A percentile compares a stretch with the other conserved stretches of the same genome.
Evolutionary conservation across 805 yeast genomes (phyloP).

Genomic region (Lipomyces spencermartinsiae): DNA sequence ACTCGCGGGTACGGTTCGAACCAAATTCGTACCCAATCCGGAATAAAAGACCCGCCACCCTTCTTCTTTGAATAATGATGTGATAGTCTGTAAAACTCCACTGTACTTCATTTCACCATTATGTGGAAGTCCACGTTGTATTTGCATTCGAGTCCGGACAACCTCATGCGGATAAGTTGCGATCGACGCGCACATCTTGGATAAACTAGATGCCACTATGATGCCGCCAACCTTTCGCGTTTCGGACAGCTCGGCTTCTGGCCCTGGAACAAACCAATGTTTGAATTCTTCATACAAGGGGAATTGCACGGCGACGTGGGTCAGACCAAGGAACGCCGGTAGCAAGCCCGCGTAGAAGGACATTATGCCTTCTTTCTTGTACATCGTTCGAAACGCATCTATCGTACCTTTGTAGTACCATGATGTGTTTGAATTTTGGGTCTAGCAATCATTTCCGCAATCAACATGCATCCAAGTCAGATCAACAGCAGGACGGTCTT

Average conservation of each 20-base stretch:
- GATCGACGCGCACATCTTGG: constrained; percentile 87
- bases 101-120: constrained; percentile 40
- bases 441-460: constrained; percentile 9
- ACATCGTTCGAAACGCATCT: constrained; percentile 85
- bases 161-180: constrained; percentile 94
- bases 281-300: constrained; percentile 90
- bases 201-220: constrained; percentile 72
- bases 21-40: constrained; percentile 83
- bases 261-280: constrained; percentile 51
- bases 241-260: constrained; percentile 38
- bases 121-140: constrained; percentile 44
- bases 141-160: constrained; percentile 87
- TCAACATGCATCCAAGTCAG: constrained; percentile 41
- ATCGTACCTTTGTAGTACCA: constrained; percentile 73
- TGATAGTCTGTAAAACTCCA: constrained; percentile 48
- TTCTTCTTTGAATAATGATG: constrained; percentile 61
- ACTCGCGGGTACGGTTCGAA: constrained; percentile 91
- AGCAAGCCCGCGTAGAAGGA: constrained; percentile 89
- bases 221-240: constrained; percentile 50
- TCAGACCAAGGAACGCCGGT: constrained; percentile 87
- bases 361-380: constrained; percentile 72
- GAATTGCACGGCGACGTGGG: constrained; percentile 95
- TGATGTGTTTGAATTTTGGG: constrained; percentile 44
- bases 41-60: constrained; percentile 86
- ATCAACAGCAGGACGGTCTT: not conserved